Percentiles rank a stretch among this genome's conserved stretches.
phyloP scores from a whole-genome alignment of 306 rosid genomes.

The Sindora glabra region DNA sequence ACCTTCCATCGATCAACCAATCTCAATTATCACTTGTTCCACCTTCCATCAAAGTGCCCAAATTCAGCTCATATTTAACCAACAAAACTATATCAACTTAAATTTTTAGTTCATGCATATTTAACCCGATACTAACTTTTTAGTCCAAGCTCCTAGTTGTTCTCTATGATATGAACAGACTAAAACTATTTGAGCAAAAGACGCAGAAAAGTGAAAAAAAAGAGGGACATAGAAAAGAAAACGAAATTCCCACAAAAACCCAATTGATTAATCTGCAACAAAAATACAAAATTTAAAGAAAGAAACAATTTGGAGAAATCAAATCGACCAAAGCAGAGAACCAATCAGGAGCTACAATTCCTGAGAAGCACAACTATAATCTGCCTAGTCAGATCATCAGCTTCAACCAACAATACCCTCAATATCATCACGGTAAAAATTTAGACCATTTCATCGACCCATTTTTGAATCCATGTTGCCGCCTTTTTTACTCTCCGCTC shows the following conservation, averaged over 20 bases:
- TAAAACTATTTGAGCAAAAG: background rate
- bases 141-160: background rate
- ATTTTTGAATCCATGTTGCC: conserved; percentile 33
- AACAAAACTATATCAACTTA: background rate
- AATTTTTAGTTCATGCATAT: too few species aligned
- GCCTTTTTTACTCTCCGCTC: too few species aligned
- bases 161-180: background rate
- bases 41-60: background rate
- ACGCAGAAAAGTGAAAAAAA: background rate
- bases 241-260: background rate
- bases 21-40: too few species aligned
- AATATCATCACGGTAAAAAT: conserved; percentile 59
- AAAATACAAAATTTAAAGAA: background rate
- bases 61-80: background rate
- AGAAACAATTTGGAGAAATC: background rate
- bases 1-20: too few species aligned
- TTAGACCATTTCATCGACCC: conserved; percentile 73
- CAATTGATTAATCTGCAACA: background rate
- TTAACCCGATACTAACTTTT: too few species aligned
- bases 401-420: conserved; percentile 79
- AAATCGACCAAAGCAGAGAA: background rate
- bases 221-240: background rate
- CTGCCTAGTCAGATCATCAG: conserved; percentile 93
- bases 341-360: conserved; percentile 60
- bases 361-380: conserved; percentile 85